A percentile compares a stretch with the other conserved stretches of the same genome.
phyloP scores from a whole-genome alignment of 805 yeast genomes.

The Wickerhamiella australiensis region DNA sequence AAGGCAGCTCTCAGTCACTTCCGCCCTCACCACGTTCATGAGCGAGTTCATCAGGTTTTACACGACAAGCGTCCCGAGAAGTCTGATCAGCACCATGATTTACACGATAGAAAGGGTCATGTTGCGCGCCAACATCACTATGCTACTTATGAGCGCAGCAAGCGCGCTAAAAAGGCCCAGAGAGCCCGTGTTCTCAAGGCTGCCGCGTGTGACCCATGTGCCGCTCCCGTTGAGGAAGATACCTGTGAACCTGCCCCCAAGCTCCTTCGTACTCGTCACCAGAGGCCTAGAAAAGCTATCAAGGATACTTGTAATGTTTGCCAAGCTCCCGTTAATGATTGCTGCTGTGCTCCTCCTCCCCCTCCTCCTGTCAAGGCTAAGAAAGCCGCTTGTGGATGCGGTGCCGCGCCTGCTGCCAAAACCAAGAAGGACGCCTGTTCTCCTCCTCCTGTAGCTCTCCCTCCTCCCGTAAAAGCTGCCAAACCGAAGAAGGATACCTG shows the following conservation, averaged over 20 bases:
- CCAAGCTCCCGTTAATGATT: not conserved
- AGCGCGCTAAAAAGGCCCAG: not conserved
- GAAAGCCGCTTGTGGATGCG: not conserved
- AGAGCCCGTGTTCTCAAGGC: not conserved
- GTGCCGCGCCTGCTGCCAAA: not conserved
- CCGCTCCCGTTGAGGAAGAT: not conserved
- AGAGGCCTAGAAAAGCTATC: not conserved
- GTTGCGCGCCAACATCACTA: not conserved
- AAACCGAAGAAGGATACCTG: not conserved
- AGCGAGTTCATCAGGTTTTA: conserved; percentile 4
- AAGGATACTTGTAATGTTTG: not conserved
- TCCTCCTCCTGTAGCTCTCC: not conserved
- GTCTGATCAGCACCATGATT: conserved; percentile 5
- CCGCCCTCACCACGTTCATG: conserved; percentile 6
- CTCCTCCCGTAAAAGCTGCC: not conserved
- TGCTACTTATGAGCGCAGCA: conserved; percentile 1
- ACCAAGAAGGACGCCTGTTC: not conserved
- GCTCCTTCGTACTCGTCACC: not conserved
- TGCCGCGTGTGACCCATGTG: not conserved
- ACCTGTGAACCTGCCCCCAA: not conserved
- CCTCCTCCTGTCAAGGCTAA: not conserved
- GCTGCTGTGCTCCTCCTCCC: not conserved
- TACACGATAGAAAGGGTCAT: conserved; percentile 7
- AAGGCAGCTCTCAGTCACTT: conserved; percentile 7
- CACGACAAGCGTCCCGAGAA: conserved; percentile 10